A percentile compares a stretch with the other conserved stretches of the same genome.
Conservation (phyloP, 495 filamentous ascomycete genomes). For the Rusavskia elegans region DNA sequence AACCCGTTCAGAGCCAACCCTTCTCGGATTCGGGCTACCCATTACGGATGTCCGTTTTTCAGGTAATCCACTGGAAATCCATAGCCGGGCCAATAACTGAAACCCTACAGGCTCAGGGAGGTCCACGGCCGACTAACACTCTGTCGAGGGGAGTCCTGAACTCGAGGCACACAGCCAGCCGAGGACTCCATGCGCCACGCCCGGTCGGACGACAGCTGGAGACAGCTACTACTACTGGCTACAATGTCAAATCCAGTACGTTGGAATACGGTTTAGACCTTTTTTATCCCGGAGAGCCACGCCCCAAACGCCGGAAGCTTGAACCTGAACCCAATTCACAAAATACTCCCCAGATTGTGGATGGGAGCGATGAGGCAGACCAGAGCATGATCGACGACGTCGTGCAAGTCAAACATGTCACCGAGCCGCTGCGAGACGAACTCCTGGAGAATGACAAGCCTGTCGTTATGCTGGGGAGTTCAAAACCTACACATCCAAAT, state of each 20-base stretch:
- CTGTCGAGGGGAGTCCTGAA: not conserved
- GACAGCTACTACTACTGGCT: not conserved
- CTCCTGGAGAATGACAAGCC: not conserved
- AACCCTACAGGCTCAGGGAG: not conserved
- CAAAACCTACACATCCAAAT: not conserved
- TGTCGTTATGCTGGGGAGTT: not conserved
- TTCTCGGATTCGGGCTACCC: no score
- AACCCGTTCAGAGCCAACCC: no score
- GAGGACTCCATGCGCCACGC: not conserved
- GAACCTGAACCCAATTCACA: not conserved
- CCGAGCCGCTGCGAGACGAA: not conserved
- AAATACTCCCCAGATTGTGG: not conserved
- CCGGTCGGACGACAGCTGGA: not conserved
- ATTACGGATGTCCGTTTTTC: not conserved
- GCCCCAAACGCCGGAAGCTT: not conserved
- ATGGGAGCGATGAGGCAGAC: not conserved
- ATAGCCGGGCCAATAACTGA: not conserved
- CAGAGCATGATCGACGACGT: not conserved
- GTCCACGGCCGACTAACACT: not conserved
- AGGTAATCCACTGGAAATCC: not conserved
- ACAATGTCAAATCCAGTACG: not conserved
- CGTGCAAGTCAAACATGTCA: not conserved
- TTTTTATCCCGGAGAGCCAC: not conserved
- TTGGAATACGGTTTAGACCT: not conserved
- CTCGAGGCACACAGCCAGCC: not conserved